Percentiles rank a stretch among this genome's conserved stretches.
These are phyloP conservation scores for Begonia loranthoides DNA, from an alignment of 306 rosid species.

Conservation along the genomic window DNA sequence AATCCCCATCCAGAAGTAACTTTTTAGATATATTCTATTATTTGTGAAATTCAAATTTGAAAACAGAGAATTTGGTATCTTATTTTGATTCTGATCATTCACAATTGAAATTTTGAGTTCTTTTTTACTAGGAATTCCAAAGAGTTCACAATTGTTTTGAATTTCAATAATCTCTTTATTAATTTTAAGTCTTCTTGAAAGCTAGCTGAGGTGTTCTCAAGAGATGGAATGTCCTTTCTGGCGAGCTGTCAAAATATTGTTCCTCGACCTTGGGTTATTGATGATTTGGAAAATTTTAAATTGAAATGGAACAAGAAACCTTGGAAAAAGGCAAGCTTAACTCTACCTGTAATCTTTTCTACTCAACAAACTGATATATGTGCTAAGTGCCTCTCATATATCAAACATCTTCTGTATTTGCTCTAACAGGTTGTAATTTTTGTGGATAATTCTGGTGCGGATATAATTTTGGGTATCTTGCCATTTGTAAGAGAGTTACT, in stretches of 20 bases:
- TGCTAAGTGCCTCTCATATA: slow-evolving; percentile 2
- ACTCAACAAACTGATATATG: no score
- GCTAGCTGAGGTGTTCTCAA: slow-evolving; percentile 94
- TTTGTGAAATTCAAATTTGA: no score
- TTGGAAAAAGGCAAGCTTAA: slow-evolving; percentile 71
- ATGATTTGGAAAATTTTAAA: slow-evolving; percentile 77
- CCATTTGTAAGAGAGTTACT: slow-evolving; percentile 96
- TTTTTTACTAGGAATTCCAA: no score
- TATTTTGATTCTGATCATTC: no score
- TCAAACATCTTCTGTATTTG: slow-evolving; percentile 16
- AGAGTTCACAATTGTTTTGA: no score
- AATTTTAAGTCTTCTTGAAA: slow-evolving; percentile 28
- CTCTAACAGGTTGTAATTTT: slow-evolving; percentile 65
- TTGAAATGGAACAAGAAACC: slow-evolving; percentile 65
- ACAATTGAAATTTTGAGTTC: no score
- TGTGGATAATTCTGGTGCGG: slow-evolving; percentile 98
- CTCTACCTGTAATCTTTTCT: no score
- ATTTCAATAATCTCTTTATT: no score
- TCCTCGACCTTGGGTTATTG: slow-evolving; percentile 96
- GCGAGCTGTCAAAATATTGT: slow-evolving; percentile 86
- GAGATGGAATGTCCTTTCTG: slow-evolving; percentile 89
- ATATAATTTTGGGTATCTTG: slow-evolving; percentile 78
- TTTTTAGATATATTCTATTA: no score
- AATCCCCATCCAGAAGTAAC: no score
- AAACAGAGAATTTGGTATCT: no score